Percentiles rank a stretch among this genome's conserved stretches.
These are phyloP conservation scores for Phialophora macrospora DNA, from an alignment of 2,329 filamentous ascomycete species.

Conservation along the genomic window DNA sequence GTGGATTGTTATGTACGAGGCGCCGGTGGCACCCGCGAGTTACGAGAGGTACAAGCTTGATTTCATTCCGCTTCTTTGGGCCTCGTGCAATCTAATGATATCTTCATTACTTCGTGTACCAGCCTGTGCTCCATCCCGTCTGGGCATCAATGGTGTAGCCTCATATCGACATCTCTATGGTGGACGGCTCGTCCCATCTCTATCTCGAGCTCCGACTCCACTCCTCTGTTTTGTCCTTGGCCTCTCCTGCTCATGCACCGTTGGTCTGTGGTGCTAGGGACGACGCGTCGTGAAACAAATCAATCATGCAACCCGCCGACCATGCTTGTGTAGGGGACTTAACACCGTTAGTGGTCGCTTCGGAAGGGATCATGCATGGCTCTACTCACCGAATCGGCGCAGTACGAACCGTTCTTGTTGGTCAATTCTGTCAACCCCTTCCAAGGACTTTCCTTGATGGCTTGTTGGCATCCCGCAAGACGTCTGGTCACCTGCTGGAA, in stretches of 20 bases:
- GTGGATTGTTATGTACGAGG: not conserved
- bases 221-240: not conserved
- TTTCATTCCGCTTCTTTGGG: not conserved
- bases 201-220: not conserved
- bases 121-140: slow-evolving; percentile 2
- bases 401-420: slow-evolving; percentile 83
- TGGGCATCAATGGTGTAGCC: slow-evolving; percentile 1
- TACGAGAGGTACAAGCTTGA: not conserved
- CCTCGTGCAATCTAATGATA: slow-evolving; percentile 3
- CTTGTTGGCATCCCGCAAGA: slow-evolving; percentile 80
- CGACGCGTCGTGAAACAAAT: slow-evolving; percentile 88
- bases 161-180: not conserved
- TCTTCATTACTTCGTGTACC: not conserved
- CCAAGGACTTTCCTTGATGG: slow-evolving; percentile 81
- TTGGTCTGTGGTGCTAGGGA: slow-evolving; percentile 23
- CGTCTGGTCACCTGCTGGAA: slow-evolving; percentile 93
- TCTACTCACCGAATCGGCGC: slow-evolving; percentile 78
- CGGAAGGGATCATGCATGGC: slow-evolving; percentile 23
- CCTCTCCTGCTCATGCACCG: slow-evolving; percentile 16
- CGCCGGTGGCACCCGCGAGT: no score
- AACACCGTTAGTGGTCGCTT: not conserved
- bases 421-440: slow-evolving; percentile 91
- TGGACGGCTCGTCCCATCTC: not conserved
- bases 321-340: slow-evolving; percentile 94
- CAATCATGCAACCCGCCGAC: slow-evolving; percentile 92